A percentile compares a stretch with the other conserved stretches of the same genome.
These are phyloP conservation scores for Annona cherimola DNA, from an alignment of 164 flowering plant species.

Conservation along the genomic window DNA sequence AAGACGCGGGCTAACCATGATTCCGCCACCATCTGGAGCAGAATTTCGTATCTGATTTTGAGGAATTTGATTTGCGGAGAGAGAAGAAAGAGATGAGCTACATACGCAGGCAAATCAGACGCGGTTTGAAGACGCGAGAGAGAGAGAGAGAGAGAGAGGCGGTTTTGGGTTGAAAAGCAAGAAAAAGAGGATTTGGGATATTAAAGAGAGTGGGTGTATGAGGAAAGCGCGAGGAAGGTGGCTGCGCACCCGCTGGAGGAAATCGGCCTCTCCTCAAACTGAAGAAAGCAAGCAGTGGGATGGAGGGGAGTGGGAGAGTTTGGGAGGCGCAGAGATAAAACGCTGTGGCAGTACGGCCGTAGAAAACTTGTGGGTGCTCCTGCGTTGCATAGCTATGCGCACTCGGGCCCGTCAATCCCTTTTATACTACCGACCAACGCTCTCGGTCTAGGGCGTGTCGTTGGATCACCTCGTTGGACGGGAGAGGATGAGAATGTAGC, in stretches of 20 bases:
- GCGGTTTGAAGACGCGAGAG: neutral
- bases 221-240: conserved; percentile 4
- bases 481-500: too few species aligned
- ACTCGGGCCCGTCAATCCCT: too few species aligned
- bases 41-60: neutral
- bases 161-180: neutral
- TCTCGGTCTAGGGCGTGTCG: too few species aligned
- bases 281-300: neutral
- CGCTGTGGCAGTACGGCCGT: neutral
- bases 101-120: neutral
- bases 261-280: too few species aligned
- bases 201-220: neutral
- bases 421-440: too few species aligned
- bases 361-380: neutral
- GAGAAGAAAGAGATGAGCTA: neutral
- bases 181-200: neutral
- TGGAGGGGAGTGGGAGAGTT: neutral
- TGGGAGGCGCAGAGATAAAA: neutral
- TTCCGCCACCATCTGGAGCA: conserved; percentile 50
- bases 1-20: conserved; percentile 56
- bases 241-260: neutral
- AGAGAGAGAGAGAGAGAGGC: too few species aligned
- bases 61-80: neutral
- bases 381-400: too few species aligned
- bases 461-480: too few species aligned